Conservation (phyloP, 2,329 filamentous ascomycete species). For the Penicillium sp. region DNA sequence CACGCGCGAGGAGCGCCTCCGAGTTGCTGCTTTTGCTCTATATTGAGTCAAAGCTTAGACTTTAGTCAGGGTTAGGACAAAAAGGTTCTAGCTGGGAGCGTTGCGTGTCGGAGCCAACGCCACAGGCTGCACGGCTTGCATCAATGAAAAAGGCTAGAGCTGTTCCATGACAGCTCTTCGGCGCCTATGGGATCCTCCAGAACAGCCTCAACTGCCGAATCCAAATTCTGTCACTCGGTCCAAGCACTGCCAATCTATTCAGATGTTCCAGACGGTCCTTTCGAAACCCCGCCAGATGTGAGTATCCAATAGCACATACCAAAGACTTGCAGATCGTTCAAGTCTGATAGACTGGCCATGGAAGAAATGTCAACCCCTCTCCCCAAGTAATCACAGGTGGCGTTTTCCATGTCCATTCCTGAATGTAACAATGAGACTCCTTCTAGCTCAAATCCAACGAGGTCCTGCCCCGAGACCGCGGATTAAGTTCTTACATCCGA, state of each 20-base stretch:
- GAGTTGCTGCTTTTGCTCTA: background rate
- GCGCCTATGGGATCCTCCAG: background rate
- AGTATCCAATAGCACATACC: constrained; percentile 4
- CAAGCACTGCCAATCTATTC: background rate
- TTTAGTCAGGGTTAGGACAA: background rate
- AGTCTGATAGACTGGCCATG: background rate
- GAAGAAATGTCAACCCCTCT: background rate
- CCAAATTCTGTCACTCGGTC: constrained; percentile 5
- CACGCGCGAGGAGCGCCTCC: constrained; percentile 11
- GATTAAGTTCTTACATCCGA: constrained; percentile 19
- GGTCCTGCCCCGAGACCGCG: constrained; percentile 4
- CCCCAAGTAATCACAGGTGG: background rate
- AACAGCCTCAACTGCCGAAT: constrained; percentile 10
- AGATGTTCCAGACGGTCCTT: background rate
- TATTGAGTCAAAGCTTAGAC: background rate
- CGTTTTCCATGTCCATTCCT: background rate
- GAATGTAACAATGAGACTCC: background rate
- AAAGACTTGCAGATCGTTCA: constrained; percentile 3
- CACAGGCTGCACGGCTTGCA: constrained; percentile 17
- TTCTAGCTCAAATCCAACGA: background rate
- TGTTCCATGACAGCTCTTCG: background rate
- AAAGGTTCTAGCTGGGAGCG: constrained; percentile 6
- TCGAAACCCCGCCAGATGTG: background rate
- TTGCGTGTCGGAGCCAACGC: constrained; percentile 15
- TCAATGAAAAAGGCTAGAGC: background rate